Evolutionary conservation across 345 rosid species (phyloP), one percentile per base, ranked within the genome.

Genomic region (Conringia planisiliqua): DNA sequence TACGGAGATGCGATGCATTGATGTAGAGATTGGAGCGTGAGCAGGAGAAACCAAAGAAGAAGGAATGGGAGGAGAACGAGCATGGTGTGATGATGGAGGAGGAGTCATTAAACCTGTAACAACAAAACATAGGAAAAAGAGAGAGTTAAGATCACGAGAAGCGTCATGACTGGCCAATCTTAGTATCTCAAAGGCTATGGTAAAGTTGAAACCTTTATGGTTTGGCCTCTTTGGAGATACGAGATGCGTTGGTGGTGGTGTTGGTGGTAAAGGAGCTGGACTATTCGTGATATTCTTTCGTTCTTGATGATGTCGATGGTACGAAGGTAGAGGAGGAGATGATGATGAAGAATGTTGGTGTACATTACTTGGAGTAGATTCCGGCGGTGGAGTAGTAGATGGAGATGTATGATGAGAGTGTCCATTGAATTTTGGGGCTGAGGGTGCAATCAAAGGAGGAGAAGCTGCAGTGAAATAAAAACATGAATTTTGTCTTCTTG

Each of bases 251-350:
- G 83, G 66, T 56, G 76, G 48, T 59, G 82, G 84, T 77, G 87
- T 65, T 55, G 86, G 72, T 56, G 82, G 66, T 58, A 76, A 61
- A 68, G 85, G 86, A 79, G 88, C 66, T 66, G 85, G 80, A 73
- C 79, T 54, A 46, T 22, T 17, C 11, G 63, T 68, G 62, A 52
- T 67, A 36, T 52, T 76, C 50, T 80, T 82, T 75, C 81, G 82
- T 22, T 42, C 42, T 74, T 70, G 83, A 72, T 55, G 82, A 74
- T 73, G 84, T 54, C 76, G 81, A 71, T 78, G 76, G 74, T 65
- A 62, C 35, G 88, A 61, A 71, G 77, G 80, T 20, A 76, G 80
- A 78, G 92, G 82, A 75, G 96, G 86, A 57, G 87, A 62, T 64
- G 82, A 68, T 18, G 85, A 73, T 20, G 82, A 77, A 66, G 83